Conservation (phyloP, 345 rosid genomes). For the Viola odorata region DNA sequence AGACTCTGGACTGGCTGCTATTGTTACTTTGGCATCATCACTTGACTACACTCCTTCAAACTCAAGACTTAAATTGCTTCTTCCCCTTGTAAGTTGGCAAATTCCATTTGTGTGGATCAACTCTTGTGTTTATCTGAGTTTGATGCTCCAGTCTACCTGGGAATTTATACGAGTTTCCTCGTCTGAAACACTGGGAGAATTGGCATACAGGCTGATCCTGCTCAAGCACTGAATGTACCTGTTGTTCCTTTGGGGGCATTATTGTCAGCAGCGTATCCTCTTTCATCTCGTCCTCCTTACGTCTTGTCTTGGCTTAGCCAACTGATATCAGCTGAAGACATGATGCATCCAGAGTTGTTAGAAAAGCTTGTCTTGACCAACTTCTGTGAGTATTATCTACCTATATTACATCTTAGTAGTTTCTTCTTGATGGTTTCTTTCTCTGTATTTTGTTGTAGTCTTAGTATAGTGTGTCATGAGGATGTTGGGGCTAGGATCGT, state of each 20-base stretch:
- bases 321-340: conserved; percentile 81
- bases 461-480: too few species aligned
- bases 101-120: conserved; percentile 2
- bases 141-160: conserved; percentile 5
- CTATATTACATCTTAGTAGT: neutral
- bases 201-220: conserved; percentile 84
- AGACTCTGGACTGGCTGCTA: conserved; percentile 61
- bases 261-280: conserved; percentile 83
- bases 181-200: conserved; percentile 15
- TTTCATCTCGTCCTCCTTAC: conserved; percentile 73
- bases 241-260: conserved; percentile 88
- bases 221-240: conserved; percentile 88
- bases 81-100: conserved; percentile 69
- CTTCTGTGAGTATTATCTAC: conserved; percentile 56
- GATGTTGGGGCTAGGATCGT: neutral
- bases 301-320: conserved; percentile 79
- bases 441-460: neutral
- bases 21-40: conserved; percentile 85
- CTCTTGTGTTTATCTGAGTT: conserved; percentile 11
- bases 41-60: conserved; percentile 83
- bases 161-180: conserved; percentile 5
- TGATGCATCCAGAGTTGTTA: conserved; percentile 95
- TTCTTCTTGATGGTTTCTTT: neutral
- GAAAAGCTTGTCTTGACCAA: conserved; percentile 87
- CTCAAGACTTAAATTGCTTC: conserved; percentile 72